Evolutionary conservation across 768 basidiomycete genomes (phyloP), one percentile per base, ranked within the genome.

Genomic region (Xanthoconium stramineum): DNA sequence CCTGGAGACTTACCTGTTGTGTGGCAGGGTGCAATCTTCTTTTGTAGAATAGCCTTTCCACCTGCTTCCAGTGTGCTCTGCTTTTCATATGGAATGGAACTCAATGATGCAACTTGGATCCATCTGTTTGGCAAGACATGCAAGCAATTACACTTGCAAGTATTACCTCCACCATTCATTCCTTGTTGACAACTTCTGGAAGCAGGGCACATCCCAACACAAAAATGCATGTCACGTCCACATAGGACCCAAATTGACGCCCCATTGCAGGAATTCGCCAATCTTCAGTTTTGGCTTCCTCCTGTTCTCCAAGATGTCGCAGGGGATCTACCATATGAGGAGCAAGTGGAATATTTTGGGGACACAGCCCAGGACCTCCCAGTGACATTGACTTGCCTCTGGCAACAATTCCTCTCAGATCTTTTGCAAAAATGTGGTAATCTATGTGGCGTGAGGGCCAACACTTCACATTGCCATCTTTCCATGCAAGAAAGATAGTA

Each of bases 401-500:
- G 54, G 54, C 11, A 9, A 28, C 54, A 55, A 32, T 55, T 55
- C 8, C 48, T 55, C 10, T 29, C 48, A 0, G 54, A 55, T 3
- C 8, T 55, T 6, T 2, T 55, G 11, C 48, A 55, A 38, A 55
- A 55, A 50, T 55, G 54, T 44, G 54, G 48, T 0, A 55, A 55
- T n/a, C 8, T 55, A 6, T 29, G 48, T 10, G 40, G 54, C 15
- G 48, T 47, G 19, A 42, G 53, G 8, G 40, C 10, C 6, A 40
- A 55, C 12, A 29, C 42, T 3, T 50, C 54, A 9, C 54, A 55
- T 28, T 55, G 48, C 8, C 29, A 29, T 3, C 47, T 55, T 50
- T 50, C 48, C 1, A 50, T 55, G 7, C 54, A 32, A 11, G 35
- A 55, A 30, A 44, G 54, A 11, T 42, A 55, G 9, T 44, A 38